Conservation (phyloP, 176 grass and related monocot genomes). For the Oryza rufipogon region DNA sequence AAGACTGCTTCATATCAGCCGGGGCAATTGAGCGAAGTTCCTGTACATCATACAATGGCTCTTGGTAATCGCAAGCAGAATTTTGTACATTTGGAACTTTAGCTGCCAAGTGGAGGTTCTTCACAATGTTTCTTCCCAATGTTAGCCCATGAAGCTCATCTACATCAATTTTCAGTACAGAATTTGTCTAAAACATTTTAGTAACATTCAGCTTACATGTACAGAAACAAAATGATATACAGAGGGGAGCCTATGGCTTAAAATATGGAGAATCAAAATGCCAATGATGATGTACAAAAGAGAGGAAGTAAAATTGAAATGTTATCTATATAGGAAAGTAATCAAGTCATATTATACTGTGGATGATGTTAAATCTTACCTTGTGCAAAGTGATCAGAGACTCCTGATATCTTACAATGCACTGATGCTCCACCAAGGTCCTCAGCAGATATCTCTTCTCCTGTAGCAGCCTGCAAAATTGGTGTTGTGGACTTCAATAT, state of each 20-base stretch:
- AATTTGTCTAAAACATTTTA: conserved; percentile 22
- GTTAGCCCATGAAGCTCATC: conserved; percentile 90
- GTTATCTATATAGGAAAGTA: not conserved
- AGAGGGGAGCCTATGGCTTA: conserved; percentile 4
- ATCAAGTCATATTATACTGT: not conserved
- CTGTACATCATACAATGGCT: conserved; percentile 85
- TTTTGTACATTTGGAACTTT: conserved; percentile 52
- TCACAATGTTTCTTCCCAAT: conserved; percentile 86
- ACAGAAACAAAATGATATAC: conserved; percentile 27
- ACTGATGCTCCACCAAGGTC: conserved; percentile 96
- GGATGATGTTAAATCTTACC: conserved; percentile 51
- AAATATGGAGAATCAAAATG: conserved; percentile 13
- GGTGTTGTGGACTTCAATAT: conserved; percentile 40
- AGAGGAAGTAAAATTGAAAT: not conserved
- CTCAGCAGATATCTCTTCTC: conserved; percentile 95
- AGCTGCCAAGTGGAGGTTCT: conserved; percentile 83
- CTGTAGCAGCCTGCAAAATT: conserved; percentile 89
- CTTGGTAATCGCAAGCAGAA: conserved; percentile 65
- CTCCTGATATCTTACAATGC: conserved; percentile 97
- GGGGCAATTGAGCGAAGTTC: conserved; percentile 89
- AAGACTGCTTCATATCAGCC: conserved; percentile 76
- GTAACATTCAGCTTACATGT: conserved; percentile 6
- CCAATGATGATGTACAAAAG: not conserved
- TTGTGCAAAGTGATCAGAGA: conserved; percentile 94
- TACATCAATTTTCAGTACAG: conserved; percentile 48